These are phyloP conservation scores for Globisporangium viniferum DNA, from an alignment of 352 stramenopile genomes.

Conservation along the genomic window DNA sequence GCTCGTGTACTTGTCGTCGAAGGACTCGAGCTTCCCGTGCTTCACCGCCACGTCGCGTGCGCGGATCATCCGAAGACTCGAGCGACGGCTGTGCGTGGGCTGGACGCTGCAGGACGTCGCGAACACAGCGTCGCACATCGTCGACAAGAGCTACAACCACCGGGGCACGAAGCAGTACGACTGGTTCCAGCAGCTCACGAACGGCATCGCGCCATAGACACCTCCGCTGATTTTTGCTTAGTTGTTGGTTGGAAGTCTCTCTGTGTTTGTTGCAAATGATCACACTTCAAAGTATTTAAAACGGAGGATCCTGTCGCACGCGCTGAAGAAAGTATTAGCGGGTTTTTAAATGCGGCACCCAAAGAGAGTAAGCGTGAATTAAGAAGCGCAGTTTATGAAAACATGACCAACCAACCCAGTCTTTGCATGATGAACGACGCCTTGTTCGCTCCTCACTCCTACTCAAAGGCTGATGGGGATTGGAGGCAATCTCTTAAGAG, in stretches of 20 bases:
- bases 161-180: constrained; percentile 84
- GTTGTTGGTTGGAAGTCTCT: neutral
- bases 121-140: constrained; percentile 48
- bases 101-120: constrained; percentile 53
- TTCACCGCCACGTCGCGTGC: constrained; percentile 61
- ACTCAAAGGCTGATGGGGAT: neutral
- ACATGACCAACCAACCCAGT: neutral
- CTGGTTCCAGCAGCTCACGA: constrained; percentile 85
- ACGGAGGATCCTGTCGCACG: neutral
- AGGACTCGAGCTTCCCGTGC: constrained; percentile 92
- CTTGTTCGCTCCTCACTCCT: neutral
- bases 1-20: constrained; percentile 87
- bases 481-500: too few relatives aligned
- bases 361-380: neutral
- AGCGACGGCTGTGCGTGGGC: constrained; percentile 58
- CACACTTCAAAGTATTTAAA: constrained; percentile 3
- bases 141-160: constrained; percentile 75
- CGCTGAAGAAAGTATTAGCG: neutral
- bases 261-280: neutral
- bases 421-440: neutral
- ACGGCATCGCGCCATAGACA: constrained; percentile 62
- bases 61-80: constrained; percentile 43
- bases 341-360: neutral
- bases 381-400: neutral
- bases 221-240: neutral